phyloP scores from a whole-genome alignment of 768 basidiomycete genomes.

The Tephrocybe sp. region DNA sequence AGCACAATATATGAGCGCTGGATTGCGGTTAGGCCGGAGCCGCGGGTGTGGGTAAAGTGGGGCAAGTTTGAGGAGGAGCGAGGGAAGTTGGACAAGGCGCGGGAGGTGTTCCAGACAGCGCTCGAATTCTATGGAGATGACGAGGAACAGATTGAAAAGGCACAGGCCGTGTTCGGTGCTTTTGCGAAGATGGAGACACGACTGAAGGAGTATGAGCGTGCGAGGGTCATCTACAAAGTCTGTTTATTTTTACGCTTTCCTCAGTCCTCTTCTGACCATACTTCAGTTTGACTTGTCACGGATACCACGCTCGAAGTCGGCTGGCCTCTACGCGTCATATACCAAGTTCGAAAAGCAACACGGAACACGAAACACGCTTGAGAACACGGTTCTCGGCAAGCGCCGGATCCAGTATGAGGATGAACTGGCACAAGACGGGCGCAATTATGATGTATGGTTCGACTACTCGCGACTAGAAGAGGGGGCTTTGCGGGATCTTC shows the following conservation, averaged over 20 bases:
- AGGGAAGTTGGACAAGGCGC: slow-evolving; percentile 68
- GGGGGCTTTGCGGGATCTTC: slow-evolving; percentile 74
- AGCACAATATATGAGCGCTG: slow-evolving; percentile 92
- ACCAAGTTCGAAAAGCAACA: slow-evolving; percentile 99
- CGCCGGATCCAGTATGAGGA: slow-evolving; percentile 99
- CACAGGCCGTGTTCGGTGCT: slow-evolving; percentile 88
- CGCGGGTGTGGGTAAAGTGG: slow-evolving; percentile 82
- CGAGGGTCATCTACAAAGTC: slow-evolving; percentile 96
- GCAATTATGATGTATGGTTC: slow-evolving; percentile 98
- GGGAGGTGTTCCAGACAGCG: slow-evolving; percentile 89
- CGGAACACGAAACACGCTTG: slow-evolving; percentile 83
- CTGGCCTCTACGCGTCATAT: slow-evolving; percentile 84
- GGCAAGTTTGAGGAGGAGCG: slow-evolving; percentile 88
- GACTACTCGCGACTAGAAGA: slow-evolving; percentile 95
- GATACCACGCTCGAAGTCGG: slow-evolving; percentile 90
- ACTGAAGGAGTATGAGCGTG: slow-evolving; percentile 94
- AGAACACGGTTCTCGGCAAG: slow-evolving; percentile 93
- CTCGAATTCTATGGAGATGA: slow-evolving; percentile 90
- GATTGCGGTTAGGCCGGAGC: slow-evolving; percentile 76
- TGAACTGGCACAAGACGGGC: slow-evolving; percentile 85
- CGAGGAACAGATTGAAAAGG: slow-evolving; percentile 92
- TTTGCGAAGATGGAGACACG: slow-evolving; percentile 98
- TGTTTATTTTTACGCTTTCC: slow-evolving; percentile 11
- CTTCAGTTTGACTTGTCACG: slow-evolving; percentile 90
- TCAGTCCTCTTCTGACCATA: not conserved